Conservation (phyloP, 345 rosid species). For the Gossypium herbaceum region DNA sequence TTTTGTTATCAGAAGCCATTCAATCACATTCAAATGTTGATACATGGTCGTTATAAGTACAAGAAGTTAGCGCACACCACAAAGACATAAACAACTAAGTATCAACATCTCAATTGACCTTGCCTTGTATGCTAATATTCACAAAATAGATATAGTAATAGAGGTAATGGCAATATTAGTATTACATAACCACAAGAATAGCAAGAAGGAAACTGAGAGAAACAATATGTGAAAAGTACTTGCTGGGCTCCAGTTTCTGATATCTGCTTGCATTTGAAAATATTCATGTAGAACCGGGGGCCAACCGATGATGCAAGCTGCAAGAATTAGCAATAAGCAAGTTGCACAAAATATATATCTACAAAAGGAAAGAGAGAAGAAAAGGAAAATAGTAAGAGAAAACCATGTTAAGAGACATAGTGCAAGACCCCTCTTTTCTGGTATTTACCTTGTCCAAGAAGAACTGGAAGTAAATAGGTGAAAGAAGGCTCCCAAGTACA, state of each 20-base stretch:
- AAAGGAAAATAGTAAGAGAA: conserved; percentile 1
- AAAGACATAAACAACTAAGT: not conserved
- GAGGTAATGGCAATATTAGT: not conserved
- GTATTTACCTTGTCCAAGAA: conserved; percentile 69
- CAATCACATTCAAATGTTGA: not conserved
- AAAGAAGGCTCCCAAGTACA: conserved; percentile 59
- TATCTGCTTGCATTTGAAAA: conserved; percentile 93
- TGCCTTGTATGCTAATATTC: not conserved
- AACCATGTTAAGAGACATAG: not conserved
- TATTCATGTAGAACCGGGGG: conserved; percentile 88
- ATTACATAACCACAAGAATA: not conserved
- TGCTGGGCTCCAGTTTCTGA: conserved; percentile 99
- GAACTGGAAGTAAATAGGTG: conserved; percentile 68
- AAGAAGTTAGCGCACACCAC: not conserved
- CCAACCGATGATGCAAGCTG: conserved; percentile 99
- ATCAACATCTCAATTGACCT: not conserved
- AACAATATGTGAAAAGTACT: conserved; percentile 31
- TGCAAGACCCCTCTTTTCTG: not conserved
- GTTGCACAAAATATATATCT: not conserved
- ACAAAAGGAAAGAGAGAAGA: not conserved
- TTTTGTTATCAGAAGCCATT: not conserved
- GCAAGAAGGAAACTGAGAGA: not conserved
- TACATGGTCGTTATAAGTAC: not conserved
- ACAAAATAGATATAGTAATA: not conserved
- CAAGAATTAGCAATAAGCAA: conserved; percentile 21